These are phyloP conservation scores for Penicillium sp. DNA, from an alignment of 2,329 filamentous ascomycete species.

Conservation along the genomic window DNA sequence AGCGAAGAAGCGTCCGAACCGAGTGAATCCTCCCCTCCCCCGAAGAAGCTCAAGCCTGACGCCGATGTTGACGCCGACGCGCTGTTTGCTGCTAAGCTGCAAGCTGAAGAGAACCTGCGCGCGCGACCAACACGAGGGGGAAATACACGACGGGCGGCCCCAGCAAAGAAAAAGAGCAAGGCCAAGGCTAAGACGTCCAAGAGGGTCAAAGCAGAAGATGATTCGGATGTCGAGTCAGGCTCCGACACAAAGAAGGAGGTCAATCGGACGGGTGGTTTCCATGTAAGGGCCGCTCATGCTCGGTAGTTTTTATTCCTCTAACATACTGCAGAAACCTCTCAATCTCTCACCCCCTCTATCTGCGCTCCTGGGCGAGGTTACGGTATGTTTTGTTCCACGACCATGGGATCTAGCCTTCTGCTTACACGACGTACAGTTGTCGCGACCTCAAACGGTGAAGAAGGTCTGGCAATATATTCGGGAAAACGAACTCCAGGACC, in stretches of 20 bases:
- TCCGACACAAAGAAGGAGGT: constrained; percentile 60
- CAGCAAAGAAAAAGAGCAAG: constrained; percentile 63
- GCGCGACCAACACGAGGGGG: constrained; percentile 76
- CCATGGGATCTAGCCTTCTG: background rate
- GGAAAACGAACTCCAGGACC: constrained; percentile 82
- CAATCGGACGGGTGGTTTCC: constrained; percentile 83
- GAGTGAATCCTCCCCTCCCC: constrained; percentile 38
- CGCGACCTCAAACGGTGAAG: constrained; percentile 93
- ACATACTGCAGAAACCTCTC: constrained; percentile 43
- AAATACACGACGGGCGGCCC: constrained; percentile 57
- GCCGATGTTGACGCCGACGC: constrained; percentile 73
- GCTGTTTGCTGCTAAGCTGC: constrained; percentile 78
- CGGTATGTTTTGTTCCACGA: constrained; percentile 32
- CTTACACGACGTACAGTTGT: constrained; percentile 60
- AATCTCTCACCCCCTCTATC: constrained; percentile 48
- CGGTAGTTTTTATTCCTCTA: background rate
- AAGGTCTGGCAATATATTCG: constrained; percentile 96
- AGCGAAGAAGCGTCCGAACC: constrained; percentile 43
- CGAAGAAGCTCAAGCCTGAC: constrained; percentile 64
- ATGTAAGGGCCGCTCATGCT: constrained; percentile 52
- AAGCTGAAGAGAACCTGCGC: constrained; percentile 84
- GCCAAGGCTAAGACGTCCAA: constrained; percentile 55
- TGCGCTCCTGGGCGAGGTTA: constrained; percentile 45
- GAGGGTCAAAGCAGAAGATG: constrained; percentile 74
- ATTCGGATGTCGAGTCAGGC: constrained; percentile 72